These are phyloP conservation scores for Logfia minima DNA, from an alignment of 129 eudicot genomes.

Conservation along the genomic window DNA sequence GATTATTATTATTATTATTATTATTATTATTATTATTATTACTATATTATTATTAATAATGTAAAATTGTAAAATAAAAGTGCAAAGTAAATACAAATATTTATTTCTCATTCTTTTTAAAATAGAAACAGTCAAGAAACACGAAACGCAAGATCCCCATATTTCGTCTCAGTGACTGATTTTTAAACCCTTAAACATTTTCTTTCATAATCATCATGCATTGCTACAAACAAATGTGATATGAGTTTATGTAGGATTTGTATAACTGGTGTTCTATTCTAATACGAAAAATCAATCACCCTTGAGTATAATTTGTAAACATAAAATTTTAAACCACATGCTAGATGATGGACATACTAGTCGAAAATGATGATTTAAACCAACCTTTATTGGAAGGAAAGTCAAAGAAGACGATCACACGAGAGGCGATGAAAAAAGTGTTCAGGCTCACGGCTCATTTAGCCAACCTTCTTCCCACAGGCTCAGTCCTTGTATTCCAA, in stretches of 20 bases:
- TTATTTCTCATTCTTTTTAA: conserved; percentile 7
- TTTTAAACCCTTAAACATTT: conserved; percentile 22
- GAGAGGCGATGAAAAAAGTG: conserved; percentile 44
- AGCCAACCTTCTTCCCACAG: conserved; percentile 84
- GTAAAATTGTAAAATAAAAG: too few relatives aligned
- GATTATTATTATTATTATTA: too few relatives aligned
- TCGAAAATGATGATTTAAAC: conserved; percentile 18
- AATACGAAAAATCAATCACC: not conserved
- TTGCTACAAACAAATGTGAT: conserved; percentile 2
- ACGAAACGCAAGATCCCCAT: conserved; percentile 27
- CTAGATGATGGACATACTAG: conserved; percentile 22
- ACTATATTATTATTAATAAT: too few relatives aligned
- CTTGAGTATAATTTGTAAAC: not conserved
- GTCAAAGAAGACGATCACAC: conserved; percentile 44
- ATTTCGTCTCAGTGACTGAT: conserved; percentile 8
- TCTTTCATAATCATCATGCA: conserved; percentile 3
- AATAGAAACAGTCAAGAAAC: conserved; percentile 28
- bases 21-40: too few relatives aligned
- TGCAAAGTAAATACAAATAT: not conserved
- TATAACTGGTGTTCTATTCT: not conserved
- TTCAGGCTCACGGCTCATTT: conserved; percentile 61
- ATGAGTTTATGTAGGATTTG: not conserved
- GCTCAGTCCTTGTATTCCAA: conserved; percentile 68
- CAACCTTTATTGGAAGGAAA: conserved; percentile 40
- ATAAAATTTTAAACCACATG: not conserved